Percentiles rank a stretch among this genome's conserved stretches.
Evolutionary conservation across 495 filamentous ascomycete species (phyloP).

Genomic region (Apodospora peruviana): DNA sequence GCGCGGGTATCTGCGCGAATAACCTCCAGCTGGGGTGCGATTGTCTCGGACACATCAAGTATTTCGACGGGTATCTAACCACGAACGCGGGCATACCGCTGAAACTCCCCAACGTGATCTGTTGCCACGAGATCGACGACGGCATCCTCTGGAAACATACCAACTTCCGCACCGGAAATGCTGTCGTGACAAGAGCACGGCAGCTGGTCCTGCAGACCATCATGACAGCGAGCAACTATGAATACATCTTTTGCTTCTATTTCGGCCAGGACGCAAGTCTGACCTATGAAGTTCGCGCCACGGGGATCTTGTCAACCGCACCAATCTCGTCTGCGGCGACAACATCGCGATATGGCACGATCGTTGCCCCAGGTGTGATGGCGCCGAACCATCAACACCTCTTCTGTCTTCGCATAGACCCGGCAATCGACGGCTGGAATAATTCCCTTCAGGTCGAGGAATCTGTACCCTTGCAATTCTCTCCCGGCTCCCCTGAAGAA

Average conservation of each 20-base stretch:
- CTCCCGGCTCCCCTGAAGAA: slow-evolving; percentile 44
- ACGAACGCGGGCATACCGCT: slow-evolving; percentile 50
- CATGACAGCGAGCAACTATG: slow-evolving; percentile 71
- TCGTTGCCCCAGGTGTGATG: slow-evolving; percentile 75
- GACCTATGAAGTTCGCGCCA: slow-evolving; percentile 71
- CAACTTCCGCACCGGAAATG: slow-evolving; percentile 63
- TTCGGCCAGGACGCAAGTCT: slow-evolving; percentile 78
- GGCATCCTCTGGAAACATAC: slow-evolving; percentile 77
- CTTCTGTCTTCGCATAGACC: slow-evolving; percentile 78
- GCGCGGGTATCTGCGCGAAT: slow-evolving; percentile 64
- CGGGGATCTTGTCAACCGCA: slow-evolving; percentile 74
- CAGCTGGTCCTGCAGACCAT: slow-evolving; percentile 70
- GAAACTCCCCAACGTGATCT: slow-evolving; percentile 61
- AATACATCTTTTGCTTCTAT: slow-evolving; percentile 75
- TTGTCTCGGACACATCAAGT: slow-evolving; percentile 68
- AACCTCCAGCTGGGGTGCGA: slow-evolving; percentile 62
- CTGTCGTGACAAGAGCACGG: slow-evolving; percentile 58
- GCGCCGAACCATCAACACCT: slow-evolving; percentile 74
- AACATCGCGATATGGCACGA: slow-evolving; percentile 64
- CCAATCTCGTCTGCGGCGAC: slow-evolving; percentile 61
- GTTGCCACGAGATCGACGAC: slow-evolving; percentile 65
- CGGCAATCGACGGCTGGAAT: slow-evolving; percentile 62
- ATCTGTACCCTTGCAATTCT: slow-evolving; percentile 38
- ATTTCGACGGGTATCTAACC: slow-evolving; percentile 54
- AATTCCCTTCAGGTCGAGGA: slow-evolving; percentile 55